These are phyloP conservation scores for Mycocentrospora acerina DNA, from an alignment of 2,329 filamentous ascomycete species.

Conservation along the genomic window DNA sequence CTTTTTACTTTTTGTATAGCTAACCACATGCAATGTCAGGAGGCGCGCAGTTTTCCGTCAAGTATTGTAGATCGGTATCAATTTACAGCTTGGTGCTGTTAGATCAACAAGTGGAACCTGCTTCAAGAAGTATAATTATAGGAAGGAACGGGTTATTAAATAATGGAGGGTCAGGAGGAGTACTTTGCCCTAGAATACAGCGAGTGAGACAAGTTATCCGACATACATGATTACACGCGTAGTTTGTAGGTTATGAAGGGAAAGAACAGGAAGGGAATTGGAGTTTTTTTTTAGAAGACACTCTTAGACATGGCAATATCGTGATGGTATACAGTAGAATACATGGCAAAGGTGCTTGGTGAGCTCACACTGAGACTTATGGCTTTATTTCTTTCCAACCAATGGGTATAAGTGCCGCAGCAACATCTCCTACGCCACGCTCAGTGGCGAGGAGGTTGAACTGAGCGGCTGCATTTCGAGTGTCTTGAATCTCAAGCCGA, in stretches of 20 bases:
- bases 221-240: no score
- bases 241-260: no score
- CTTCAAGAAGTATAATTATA: no score
- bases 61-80: neutral
- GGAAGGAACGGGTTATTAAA: no score
- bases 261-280: no score
- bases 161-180: no score
- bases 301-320: neutral
- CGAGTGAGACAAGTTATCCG: no score
- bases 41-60: neutral
- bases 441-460: slow-evolving; percentile 97
- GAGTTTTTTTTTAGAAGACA: no score
- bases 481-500: slow-evolving; percentile 85
- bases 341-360: neutral
- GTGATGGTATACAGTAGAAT: slow-evolving; percentile 12
- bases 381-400: slow-evolving; percentile 67
- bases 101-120: no score
- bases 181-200: no score
- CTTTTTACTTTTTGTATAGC: neutral
- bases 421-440: slow-evolving; percentile 79
- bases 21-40: neutral
- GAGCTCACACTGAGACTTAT: slow-evolving; percentile 6
- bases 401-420: slow-evolving; percentile 82
- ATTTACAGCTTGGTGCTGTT: neutral
- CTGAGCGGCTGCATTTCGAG: slow-evolving; percentile 87